Evolutionary conservation across 129 eudicot genomes (phyloP).

Genomic region (Tanacetum coccineum): DNA sequence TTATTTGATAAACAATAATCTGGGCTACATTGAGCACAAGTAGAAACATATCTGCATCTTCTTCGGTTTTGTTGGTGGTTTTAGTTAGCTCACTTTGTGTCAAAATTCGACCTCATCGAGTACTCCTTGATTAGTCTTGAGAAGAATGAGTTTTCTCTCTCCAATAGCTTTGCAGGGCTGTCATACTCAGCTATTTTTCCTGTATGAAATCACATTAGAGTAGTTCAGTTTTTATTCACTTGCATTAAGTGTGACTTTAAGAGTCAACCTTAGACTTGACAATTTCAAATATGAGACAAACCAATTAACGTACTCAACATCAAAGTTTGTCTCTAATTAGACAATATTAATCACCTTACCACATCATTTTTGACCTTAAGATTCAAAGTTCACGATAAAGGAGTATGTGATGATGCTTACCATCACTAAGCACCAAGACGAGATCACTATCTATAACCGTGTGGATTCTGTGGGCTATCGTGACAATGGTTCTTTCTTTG

Average conservation of each 20-base stretch:
- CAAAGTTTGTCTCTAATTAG: not conserved
- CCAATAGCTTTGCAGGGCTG: constrained; percentile 80
- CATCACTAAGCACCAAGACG: constrained; percentile 90
- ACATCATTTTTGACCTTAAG: not conserved
- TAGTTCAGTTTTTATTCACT: constrained; percentile 9
- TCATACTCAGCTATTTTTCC: constrained; percentile 91
- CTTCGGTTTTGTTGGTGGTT: not conserved
- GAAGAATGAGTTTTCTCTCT: constrained; percentile 88
- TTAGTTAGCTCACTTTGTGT: constrained; percentile 22
- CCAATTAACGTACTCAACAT: not conserved
- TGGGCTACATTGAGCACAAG: not conserved
- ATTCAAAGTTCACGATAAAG: not conserved
- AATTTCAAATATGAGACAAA: not conserved
- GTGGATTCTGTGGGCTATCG: constrained; percentile 98
- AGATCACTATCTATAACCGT: constrained; percentile 93
- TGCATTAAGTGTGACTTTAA: not conserved
- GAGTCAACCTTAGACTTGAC: not conserved
- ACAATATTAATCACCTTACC: not conserved
- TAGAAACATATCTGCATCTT: not conserved
- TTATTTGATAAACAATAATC: constrained; percentile 23
- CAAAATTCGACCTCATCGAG: constrained; percentile 82
- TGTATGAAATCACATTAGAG: constrained; percentile 32
- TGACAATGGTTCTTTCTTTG: constrained; percentile 70
- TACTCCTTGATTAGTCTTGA: constrained; percentile 84
- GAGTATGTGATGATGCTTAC: constrained; percentile 36